Evolutionary conservation across 1,284 basidiomycete species (phyloP).

Genomic region (Leucoagaricus sp.): DNA sequence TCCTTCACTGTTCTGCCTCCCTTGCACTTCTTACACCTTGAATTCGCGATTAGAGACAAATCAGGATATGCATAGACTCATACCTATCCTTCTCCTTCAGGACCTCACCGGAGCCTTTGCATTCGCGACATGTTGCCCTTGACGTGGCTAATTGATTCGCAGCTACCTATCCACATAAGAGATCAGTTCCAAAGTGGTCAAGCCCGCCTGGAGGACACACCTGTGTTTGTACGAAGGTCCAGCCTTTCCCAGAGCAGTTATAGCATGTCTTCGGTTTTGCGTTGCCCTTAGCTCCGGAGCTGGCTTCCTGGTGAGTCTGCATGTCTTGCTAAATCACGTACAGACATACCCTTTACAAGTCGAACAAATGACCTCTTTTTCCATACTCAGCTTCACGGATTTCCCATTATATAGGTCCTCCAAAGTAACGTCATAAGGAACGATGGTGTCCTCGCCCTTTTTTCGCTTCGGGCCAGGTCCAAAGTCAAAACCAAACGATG

Average conservation of each 20-base stretch:
- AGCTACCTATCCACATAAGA: slow-evolving; percentile 3
- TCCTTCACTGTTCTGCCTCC: slow-evolving; percentile 84
- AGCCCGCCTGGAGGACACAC: slow-evolving; percentile 45
- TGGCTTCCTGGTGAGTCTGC: slow-evolving; percentile 28
- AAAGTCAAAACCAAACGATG: slow-evolving; percentile 57
- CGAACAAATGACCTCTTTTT: slow-evolving; percentile 81
- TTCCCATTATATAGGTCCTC: slow-evolving; percentile 95
- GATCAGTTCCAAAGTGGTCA: too few species aligned
- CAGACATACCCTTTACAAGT: slow-evolving; percentile 78
- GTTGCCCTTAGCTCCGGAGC: slow-evolving; percentile 78
- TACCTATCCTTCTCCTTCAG: slow-evolving; percentile 89
- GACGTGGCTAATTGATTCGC: slow-evolving; percentile 34
- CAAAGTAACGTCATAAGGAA: slow-evolving; percentile 85
- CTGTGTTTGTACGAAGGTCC: slow-evolving; percentile 60
- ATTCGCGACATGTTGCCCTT: slow-evolving; percentile 71
- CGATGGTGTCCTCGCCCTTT: slow-evolving; percentile 72
- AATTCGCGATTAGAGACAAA: slow-evolving; percentile 6
- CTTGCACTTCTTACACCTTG: slow-evolving; percentile 95
- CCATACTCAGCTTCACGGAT: slow-evolving; percentile 86
- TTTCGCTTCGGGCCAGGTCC: slow-evolving; percentile 47
- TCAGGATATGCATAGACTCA: slow-evolving; percentile 21
- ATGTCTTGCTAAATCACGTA: background rate
- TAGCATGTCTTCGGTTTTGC: slow-evolving; percentile 83
- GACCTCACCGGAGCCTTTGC: slow-evolving; percentile 79
- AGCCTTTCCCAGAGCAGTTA: slow-evolving; percentile 85